phyloP scores from a whole-genome alignment of 2,329 filamentous ascomycete species.

The Cladorrhinum sp. region DNA sequence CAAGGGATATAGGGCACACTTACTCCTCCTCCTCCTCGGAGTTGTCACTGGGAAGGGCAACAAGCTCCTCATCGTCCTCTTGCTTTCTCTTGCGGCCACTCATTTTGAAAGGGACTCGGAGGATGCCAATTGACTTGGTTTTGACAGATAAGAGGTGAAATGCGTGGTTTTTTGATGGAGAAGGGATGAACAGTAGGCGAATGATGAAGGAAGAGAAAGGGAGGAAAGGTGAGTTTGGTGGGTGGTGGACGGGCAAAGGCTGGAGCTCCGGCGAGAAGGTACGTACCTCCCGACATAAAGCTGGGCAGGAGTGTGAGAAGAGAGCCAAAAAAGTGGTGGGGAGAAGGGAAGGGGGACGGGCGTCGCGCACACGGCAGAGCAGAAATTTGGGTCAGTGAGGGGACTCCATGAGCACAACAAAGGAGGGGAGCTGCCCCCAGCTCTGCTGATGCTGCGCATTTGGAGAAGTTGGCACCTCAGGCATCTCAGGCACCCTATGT shows the following conservation, averaged over 20 bases:
- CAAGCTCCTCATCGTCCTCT: constrained; percentile 52
- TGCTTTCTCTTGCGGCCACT: constrained; percentile 54
- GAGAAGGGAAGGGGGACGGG: constrained; percentile 8
- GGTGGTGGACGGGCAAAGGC: constrained; percentile 29
- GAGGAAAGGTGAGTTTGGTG: constrained; percentile 26
- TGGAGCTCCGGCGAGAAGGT: constrained; percentile 28
- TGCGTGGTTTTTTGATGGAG: constrained; percentile 21
- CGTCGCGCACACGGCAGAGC: constrained; percentile 13
- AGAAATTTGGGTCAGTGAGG: constrained; percentile 12
- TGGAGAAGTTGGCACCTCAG: constrained; percentile 19
- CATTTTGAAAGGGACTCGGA: constrained; percentile 34
- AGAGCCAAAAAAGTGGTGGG: constrained; percentile 13
- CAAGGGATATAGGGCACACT: constrained; percentile 31
- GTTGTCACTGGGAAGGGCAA: constrained; percentile 51
- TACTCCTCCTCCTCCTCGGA: constrained; percentile 55
- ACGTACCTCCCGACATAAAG: constrained; percentile 24
- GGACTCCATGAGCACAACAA: constrained; percentile 15
- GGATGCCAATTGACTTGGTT: constrained; percentile 12
- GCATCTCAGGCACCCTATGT: constrained; percentile 12
- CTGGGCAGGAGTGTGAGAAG: constrained; percentile 8
- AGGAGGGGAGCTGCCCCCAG: constrained; percentile 21
- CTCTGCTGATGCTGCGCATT: constrained; percentile 16
- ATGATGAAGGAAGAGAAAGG: constrained; percentile 27
- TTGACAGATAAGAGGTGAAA: constrained; percentile 11
- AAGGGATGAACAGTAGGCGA: constrained; percentile 15